phyloP scores from a whole-genome alignment of 768 basidiomycete genomes.

The Lentinula edodes region DNA sequence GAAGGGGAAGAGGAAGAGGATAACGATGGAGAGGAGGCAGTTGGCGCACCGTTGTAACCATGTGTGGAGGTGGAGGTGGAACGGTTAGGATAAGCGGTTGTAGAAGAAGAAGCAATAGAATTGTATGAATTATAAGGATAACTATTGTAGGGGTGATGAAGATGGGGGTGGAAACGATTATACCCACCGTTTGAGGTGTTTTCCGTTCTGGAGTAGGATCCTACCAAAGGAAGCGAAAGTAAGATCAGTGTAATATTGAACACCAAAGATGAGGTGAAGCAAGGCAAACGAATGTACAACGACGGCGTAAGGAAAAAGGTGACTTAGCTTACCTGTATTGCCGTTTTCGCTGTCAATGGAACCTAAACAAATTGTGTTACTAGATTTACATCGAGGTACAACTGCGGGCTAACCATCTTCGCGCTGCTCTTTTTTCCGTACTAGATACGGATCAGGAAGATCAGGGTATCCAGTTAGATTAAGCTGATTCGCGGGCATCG shows the following conservation, averaged over 20 bases:
- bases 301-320: background rate
- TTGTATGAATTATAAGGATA: slow-evolving; percentile 5
- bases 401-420: background rate
- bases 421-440: background rate
- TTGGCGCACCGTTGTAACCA: background rate
- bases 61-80: background rate
- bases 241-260: background rate
- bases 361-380: background rate
- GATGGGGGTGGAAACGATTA: slow-evolving; percentile 2
- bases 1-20: slow-evolving; percentile 3
- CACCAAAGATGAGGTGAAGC: too few relatives aligned
- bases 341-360: background rate
- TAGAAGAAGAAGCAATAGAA: background rate
- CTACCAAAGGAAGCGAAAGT: background rate
- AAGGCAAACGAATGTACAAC: too few relatives aligned
- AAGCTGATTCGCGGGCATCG: background rate
- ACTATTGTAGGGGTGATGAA: slow-evolving; percentile 4
- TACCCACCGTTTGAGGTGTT: slow-evolving; percentile 3
- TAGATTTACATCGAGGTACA: background rate
- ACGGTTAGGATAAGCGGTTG: background rate
- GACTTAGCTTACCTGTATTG: background rate
- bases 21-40: slow-evolving; percentile 1
- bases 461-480: background rate
- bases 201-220: background rate
- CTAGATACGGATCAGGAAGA: slow-evolving; percentile 1